Conservation (phyloP, 2,329 filamentous ascomycete genomes). For the Diaporthe eres region DNA sequence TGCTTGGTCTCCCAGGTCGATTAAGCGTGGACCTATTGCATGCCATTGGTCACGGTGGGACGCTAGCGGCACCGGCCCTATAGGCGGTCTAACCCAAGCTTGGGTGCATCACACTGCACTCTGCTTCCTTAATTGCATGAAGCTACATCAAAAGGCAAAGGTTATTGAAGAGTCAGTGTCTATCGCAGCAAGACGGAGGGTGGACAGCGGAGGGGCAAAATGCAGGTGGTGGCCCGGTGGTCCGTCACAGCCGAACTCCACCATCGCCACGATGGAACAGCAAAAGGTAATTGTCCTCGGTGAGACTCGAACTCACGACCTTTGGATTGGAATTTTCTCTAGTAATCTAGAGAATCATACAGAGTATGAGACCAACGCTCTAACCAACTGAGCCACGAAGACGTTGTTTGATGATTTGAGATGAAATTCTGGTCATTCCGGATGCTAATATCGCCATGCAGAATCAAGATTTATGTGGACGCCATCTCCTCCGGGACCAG, state of each 20-base stretch:
- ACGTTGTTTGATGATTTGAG: constrained; percentile 28
- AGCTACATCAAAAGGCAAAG: too few species aligned
- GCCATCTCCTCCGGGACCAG: background rate
- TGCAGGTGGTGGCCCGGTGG: background rate
- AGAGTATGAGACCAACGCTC: constrained; percentile 55
- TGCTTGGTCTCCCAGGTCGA: too few species aligned
- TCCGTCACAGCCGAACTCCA: background rate
- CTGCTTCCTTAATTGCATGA: too few species aligned
- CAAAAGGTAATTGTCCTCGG: constrained; percentile 37
- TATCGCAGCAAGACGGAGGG: too few species aligned
- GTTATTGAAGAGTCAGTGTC: too few species aligned
- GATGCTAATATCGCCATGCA: background rate
- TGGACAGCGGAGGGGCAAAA: too few species aligned
- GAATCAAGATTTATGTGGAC: too few species aligned
- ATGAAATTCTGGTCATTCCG: background rate
- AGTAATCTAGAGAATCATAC: constrained; percentile 18
- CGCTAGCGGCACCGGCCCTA: too few species aligned
- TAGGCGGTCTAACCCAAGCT: background rate
- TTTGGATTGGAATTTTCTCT: constrained; percentile 52
- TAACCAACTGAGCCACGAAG: constrained; percentile 56
- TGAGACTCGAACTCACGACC: constrained; percentile 43
- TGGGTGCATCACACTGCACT: background rate
- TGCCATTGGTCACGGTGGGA: background rate
- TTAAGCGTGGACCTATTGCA: too few species aligned
- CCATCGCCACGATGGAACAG: background rate